Evolutionary conservation across 352 stramenopile species (phyloP).

Genomic region (Pythium apleroticum): DNA sequence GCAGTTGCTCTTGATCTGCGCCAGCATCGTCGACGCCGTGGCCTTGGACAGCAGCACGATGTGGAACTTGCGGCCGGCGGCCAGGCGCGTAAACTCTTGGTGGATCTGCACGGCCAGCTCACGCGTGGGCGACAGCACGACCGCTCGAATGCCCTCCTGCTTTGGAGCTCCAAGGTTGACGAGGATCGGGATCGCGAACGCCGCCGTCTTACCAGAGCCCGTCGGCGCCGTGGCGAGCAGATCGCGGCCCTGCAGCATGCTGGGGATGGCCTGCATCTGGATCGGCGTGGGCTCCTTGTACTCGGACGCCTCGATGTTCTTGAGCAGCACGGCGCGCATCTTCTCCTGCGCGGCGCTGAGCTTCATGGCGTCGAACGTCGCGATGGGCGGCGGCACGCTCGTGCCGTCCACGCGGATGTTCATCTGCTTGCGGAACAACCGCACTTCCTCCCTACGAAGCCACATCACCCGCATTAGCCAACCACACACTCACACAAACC

Average conservation of each 20-base stretch:
- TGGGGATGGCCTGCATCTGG: conserved; percentile 97
- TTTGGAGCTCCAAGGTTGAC: conserved; percentile 63
- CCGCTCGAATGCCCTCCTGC: conserved; percentile 79
- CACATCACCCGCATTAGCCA: background rate
- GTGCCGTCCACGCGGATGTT: conserved; percentile 76
- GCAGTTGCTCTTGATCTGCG: conserved; percentile 78
- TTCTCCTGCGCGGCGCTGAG: conserved; percentile 40
- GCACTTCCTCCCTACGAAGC: conserved; percentile 48
- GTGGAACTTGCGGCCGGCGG: conserved; percentile 84
- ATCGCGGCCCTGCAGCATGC: conserved; percentile 89
- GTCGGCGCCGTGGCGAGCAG: conserved; percentile 96
- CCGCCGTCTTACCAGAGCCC: conserved; percentile 97
- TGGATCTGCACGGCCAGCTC: conserved; percentile 98
- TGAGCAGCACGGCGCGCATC: conserved; percentile 65
- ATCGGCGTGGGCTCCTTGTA: conserved; percentile 99
- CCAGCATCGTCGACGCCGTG: conserved; percentile 77
- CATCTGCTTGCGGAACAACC: conserved; percentile 74
- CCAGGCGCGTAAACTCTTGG: conserved; percentile 93
- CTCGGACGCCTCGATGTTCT: conserved; percentile 84
- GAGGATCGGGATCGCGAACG: conserved; percentile 96
- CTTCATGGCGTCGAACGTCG: conserved; percentile 72
- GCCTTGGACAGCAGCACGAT: conserved; percentile 92
- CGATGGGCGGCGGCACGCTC: conserved; percentile 67
- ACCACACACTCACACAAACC: background rate
- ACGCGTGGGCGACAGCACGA: conserved; percentile 96